These are phyloP conservation scores for Pyrenophora graminea DNA, from an alignment of 2,329 filamentous ascomycete genomes.

Conservation along the genomic window DNA sequence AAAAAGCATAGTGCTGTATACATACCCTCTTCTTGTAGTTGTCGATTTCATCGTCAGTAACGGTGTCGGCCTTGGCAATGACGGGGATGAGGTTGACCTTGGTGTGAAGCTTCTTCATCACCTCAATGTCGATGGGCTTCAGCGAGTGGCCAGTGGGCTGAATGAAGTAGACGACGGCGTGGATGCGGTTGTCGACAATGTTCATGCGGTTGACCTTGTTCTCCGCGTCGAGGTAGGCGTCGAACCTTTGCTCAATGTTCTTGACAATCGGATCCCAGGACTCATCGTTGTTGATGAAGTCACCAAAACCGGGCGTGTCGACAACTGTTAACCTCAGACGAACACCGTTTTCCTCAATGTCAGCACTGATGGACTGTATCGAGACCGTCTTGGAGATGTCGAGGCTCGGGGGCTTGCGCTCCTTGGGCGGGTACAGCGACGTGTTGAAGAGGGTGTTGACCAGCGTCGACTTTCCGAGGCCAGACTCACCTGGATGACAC, in stretches of 20 bases:
- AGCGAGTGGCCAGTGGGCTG: conserved; percentile 97
- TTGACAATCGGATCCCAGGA: conserved; percentile 99
- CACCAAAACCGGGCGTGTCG: conserved; percentile 95
- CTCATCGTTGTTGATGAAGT: conserved; percentile 99
- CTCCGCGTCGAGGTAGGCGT: conserved; percentile 97
- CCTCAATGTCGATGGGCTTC: conserved; percentile 98
- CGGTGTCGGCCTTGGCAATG: conserved; percentile 96
- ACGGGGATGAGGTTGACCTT: conserved; percentile 99
- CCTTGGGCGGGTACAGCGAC: conserved; percentile 96
- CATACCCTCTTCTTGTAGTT: conserved; percentile 96
- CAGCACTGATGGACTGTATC: conserved; percentile 59
- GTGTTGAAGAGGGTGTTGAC: conserved; percentile 99
- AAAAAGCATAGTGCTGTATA: conserved; percentile 35
- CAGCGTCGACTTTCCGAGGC: conserved; percentile 96
- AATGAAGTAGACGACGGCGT: conserved; percentile 99
- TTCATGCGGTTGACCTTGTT: conserved; percentile 99
- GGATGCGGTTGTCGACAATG: conserved; percentile 98
- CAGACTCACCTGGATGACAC: conserved; percentile 80
- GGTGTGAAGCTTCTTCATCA: conserved; percentile 98
- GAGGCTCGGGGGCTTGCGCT: conserved; percentile 95
- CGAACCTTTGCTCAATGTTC: conserved; percentile 99
- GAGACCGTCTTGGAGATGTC: conserved; percentile 86
- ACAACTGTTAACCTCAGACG: conserved; percentile 95
- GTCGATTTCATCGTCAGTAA: conserved; percentile 94
- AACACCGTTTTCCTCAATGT: conserved; percentile 96